phyloP scores from a whole-genome alignment of 2,329 filamentous ascomycete genomes.

The Mycosphaerella sp. region DNA sequence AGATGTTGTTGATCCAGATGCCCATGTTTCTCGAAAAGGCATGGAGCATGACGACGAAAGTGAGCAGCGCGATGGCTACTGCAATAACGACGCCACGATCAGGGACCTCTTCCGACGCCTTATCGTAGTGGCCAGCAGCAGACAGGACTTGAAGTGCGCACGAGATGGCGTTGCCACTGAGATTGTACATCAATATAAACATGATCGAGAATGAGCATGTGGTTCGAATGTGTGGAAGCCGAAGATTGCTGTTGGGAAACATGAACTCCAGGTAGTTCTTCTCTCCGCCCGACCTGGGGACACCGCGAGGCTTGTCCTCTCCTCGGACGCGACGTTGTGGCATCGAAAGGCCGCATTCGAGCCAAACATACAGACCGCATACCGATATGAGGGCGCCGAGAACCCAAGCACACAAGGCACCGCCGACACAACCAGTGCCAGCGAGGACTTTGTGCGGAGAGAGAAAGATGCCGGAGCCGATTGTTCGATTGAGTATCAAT shows the following conservation, averaged over 20 bases:
- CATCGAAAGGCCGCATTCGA: conserved; percentile 46
- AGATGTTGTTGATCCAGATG: conserved; percentile 47
- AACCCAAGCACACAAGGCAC: conserved; percentile 38
- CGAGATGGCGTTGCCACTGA: conserved; percentile 45
- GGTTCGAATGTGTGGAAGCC: conserved; percentile 28
- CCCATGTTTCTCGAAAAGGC: conserved; percentile 45
- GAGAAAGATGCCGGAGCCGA: conserved; percentile 26
- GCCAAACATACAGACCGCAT: conserved; percentile 34
- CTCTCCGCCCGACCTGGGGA: conserved; percentile 44
- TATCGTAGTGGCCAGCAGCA: conserved; percentile 31
- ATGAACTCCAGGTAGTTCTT: conserved; percentile 40
- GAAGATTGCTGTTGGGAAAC: conserved; percentile 37
- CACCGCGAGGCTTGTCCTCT: conserved; percentile 35
- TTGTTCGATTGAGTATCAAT: conserved; percentile 25
- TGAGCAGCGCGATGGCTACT: conserved; percentile 44
- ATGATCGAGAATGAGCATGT: conserved; percentile 43
- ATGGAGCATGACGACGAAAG: conserved; percentile 45
- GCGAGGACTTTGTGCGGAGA: conserved; percentile 21
- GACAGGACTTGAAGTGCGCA: conserved; percentile 40
- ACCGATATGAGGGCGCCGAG: conserved; percentile 34
- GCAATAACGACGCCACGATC: conserved; percentile 37
- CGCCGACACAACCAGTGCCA: conserved; percentile 25
- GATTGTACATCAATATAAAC: conserved; percentile 45
- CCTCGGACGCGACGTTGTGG: conserved; percentile 38
- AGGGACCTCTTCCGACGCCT: conserved; percentile 9